Evolutionary conservation across 2,329 filamentous ascomycete genomes (phyloP), one percentile per base, ranked within the genome.

Genomic region (Amauroascus niger): DNA sequence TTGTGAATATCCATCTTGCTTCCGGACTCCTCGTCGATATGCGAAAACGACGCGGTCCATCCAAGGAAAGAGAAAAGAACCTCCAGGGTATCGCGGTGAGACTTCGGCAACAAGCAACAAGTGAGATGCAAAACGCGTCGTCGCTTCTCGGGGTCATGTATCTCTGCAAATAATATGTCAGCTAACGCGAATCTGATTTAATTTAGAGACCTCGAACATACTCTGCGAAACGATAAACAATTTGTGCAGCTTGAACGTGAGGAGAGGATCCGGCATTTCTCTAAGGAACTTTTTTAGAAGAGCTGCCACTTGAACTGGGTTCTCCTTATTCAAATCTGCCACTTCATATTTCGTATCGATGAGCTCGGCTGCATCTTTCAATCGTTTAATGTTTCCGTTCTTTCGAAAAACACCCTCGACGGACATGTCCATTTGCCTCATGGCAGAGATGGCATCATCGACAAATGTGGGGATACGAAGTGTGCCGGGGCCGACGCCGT

Each of bases 1-100:
- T 98, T 98, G 74, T 95, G 89, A 51, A 95, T 87, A 67, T 98
- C 93, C 93, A 98, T 98, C 77, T 97, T 96, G 62, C 91, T 96
- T 24, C 93, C 93, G 20, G 86, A 87, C 67, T 98, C 93, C 64
- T 98, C 93, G 63, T 98, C 93, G 13, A 98, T 84, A 65, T 96
- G 90, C 58, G 94, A 91, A 75, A 98, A 98, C 1, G 90, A 95
- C 3, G 90, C 89, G 4, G 90, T 88, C 91, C 93, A 98, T 65
- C 95, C 95, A 45, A 98, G 78, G 77, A 98, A 98, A 49, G 84
- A 87, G 72, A 96, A 97, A 1, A 98, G 72, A 40, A 98, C 89
- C 71, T 98, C 93, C 70, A 98, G 83, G 16, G 87, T 90, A 69
- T 98, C 93, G 56, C 93, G 82, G 67, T 98, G 89, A 48, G 84